Percentiles rank a stretch among this genome's conserved stretches.
phyloP scores from a whole-genome alignment of 2,329 filamentous ascomycete species.

The Colletotrichum cordylinicola region DNA sequence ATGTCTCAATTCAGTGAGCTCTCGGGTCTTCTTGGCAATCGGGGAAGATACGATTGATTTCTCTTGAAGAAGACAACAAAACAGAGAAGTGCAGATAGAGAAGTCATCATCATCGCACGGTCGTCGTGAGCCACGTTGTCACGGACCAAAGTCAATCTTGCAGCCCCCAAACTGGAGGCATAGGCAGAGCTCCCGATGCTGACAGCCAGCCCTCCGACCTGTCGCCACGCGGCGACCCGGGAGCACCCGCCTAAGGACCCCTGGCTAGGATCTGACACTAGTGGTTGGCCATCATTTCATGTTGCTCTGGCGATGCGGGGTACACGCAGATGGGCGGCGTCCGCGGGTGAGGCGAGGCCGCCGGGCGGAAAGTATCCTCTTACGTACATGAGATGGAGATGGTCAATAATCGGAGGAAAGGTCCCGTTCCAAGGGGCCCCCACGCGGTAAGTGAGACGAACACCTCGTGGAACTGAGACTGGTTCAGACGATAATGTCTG shows the following conservation, averaged over 20 bases:
- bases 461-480: background rate
- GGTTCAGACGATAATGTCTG: background rate
- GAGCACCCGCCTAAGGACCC: slow-evolving; percentile 11
- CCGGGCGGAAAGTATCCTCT: background rate
- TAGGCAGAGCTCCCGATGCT: background rate
- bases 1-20: background rate
- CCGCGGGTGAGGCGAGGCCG: background rate
- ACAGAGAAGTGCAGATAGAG: background rate
- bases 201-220: background rate
- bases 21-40: background rate
- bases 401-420: background rate
- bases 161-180: background rate
- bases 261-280: slow-evolving; percentile 12
- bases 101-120: background rate
- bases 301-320: slow-evolving; percentile 11
- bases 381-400: background rate
- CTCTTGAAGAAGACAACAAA: background rate
- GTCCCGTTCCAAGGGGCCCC: background rate
- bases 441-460: background rate
- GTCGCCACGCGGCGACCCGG: background rate
- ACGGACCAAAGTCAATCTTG: background rate
- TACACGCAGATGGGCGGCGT: background rate
- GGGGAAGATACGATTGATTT: background rate
- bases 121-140: background rate
- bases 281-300: background rate